Evolutionary conservation across 306 rosid genomes (phyloP).

Genomic region (Sicyos baderoa): DNA sequence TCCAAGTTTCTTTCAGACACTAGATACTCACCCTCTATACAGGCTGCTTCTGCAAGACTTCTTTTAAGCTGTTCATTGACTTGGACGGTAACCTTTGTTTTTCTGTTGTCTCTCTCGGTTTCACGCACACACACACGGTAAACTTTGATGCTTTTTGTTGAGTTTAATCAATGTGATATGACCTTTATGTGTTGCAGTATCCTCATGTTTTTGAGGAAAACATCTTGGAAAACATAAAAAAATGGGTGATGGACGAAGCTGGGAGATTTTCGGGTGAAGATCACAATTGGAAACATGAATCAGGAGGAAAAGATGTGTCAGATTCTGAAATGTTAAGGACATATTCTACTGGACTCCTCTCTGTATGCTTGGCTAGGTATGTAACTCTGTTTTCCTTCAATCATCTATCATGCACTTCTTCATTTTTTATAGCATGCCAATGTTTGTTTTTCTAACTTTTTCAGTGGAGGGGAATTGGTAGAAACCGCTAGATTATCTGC

Average conservation of each 20-base stretch:
- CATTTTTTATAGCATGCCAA: conserved; percentile 8
- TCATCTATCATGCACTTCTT: conserved; percentile 13
- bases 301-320: conserved; percentile 49
- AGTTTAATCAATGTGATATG: conserved; percentile 17
- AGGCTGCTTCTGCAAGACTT: conserved; percentile 77
- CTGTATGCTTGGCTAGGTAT: conserved; percentile 72
- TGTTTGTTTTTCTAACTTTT: conserved; percentile 15
- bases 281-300: conserved; percentile 43
- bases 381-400: conserved; percentile 8
- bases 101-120: background rate
- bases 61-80: conserved; percentile 68
- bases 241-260: conserved; percentile 72
- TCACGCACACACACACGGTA: background rate
- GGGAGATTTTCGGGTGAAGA: conserved; percentile 38
- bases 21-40: conserved; percentile 51
- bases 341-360: conserved; percentile 87
- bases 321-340: conserved; percentile 84
- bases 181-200: conserved; percentile 50
- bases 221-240: conserved; percentile 60
- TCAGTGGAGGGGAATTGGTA: conserved; percentile 68
- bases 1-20: conserved; percentile 62
- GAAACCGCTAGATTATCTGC: conserved; percentile 91
- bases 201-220: conserved; percentile 88
- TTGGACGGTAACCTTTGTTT: conserved; percentile 55
- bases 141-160: background rate